Percentiles rank a stretch among this genome's conserved stretches.
Evolutionary conservation across 129 eudicot species (phyloP).

Genomic region (Scalesia atractyloides): DNA sequence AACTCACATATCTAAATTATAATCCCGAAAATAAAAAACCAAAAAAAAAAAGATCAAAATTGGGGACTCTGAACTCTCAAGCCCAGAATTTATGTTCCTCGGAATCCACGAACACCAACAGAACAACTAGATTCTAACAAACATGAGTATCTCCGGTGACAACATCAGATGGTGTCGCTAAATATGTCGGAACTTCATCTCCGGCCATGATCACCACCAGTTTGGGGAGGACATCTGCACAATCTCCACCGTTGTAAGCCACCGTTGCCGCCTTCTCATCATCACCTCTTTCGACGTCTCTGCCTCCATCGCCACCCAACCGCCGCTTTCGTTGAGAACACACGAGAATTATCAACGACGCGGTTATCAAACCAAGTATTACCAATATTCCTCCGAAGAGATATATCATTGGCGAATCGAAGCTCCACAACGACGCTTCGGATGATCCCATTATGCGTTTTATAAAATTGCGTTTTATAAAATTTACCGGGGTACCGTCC

Average conservation of each 20-base stretch:
- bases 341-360: constrained; percentile 56
- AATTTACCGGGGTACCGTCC: too few relatives aligned
- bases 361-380: constrained; percentile 38
- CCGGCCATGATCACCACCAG: constrained; percentile 77
- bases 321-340: constrained; percentile 42
- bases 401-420: constrained; percentile 60
- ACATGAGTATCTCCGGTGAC: background rate
- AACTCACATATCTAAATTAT: constrained; percentile 16
- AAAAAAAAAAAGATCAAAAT: constrained; percentile 21
- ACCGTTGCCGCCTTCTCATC: background rate
- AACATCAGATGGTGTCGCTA: constrained; percentile 49
- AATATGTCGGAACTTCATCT: constrained; percentile 54
- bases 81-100: constrained; percentile 28
- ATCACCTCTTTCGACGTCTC: constrained; percentile 26
- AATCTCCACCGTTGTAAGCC: constrained; percentile 7
- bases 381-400: constrained; percentile 53
- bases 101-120: background rate
- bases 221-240: constrained; percentile 33
- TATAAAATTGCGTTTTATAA: background rate
- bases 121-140: constrained; percentile 18
- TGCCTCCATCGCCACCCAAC: background rate
- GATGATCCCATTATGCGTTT: constrained; percentile 33
- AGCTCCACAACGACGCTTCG: constrained; percentile 33
- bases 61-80: background rate
- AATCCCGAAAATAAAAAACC: background rate